phyloP scores from a whole-genome alignment of 768 basidiomycete genomes.

The Boletellus ananiceps region DNA sequence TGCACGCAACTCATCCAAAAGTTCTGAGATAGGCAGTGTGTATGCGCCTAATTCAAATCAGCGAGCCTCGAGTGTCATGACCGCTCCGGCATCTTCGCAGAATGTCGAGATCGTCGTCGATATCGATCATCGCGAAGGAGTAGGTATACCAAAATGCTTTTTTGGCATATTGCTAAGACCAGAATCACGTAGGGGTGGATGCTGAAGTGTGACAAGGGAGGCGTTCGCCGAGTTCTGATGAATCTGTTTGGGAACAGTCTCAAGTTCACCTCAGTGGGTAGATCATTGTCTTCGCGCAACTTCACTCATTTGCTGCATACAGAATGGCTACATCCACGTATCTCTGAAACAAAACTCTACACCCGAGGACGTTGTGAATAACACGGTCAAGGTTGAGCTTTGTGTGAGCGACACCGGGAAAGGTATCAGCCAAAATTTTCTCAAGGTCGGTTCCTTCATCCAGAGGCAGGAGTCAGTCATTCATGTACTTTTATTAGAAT shows the following conservation, averaged over 20 bases:
- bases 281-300: background rate
- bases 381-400: constrained; percentile 73
- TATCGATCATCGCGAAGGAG: constrained; percentile 67
- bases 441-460: constrained; percentile 52
- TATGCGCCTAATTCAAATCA: constrained; percentile 71
- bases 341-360: constrained; percentile 68
- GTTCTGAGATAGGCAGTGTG: constrained; percentile 86
- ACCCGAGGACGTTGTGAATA: constrained; percentile 46
- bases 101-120: constrained; percentile 88
- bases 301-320: constrained; percentile 6
- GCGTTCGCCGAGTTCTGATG: constrained; percentile 88
- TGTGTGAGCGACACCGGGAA: constrained; percentile 88
- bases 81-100: constrained; percentile 29
- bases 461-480: background rate
- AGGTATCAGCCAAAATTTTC: constrained; percentile 91
- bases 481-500: constrained; percentile 45
- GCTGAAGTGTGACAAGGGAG: constrained; percentile 86
- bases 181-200: constrained; percentile 64
- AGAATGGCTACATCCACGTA: constrained; percentile 88
- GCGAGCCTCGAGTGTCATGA: constrained; percentile 38
- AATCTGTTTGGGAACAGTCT: constrained; percentile 92
- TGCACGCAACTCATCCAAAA: constrained; percentile 65
- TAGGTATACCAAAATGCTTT: constrained; percentile 30
- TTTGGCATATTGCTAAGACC: constrained; percentile 3
- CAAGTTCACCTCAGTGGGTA: constrained; percentile 79